Conservation (phyloP, 2,329 filamentous ascomycete species). For the Pyrenochaeta sp. region DNA sequence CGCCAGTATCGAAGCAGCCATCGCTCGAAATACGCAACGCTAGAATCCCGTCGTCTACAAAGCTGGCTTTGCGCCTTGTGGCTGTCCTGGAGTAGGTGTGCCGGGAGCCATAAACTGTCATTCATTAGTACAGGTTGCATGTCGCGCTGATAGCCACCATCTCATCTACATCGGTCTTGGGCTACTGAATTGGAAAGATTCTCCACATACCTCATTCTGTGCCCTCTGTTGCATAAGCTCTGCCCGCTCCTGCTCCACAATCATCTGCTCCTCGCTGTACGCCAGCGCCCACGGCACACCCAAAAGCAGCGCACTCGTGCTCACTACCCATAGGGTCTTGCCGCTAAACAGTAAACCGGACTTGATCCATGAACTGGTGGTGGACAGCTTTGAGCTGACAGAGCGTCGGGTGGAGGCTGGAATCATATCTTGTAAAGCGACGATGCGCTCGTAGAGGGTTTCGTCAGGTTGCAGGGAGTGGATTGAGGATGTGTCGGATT, state of each 20-base stretch:
- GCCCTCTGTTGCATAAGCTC: conserved; percentile 94
- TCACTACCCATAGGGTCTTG: conserved; percentile 89
- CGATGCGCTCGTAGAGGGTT: conserved; percentile 68
- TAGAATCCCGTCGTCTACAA: conserved; percentile 32
- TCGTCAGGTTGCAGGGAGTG: conserved; percentile 54
- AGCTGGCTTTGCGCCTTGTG: conserved; percentile 44
- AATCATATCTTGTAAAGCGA: conserved; percentile 81
- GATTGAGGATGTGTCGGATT: conserved; percentile 77
- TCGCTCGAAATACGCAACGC: not conserved
- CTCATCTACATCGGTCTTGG: conserved; percentile 15
- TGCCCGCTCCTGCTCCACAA: conserved; percentile 97
- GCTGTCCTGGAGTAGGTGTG: conserved; percentile 27
- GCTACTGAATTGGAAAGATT: not conserved
- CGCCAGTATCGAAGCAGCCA: conserved; percentile 4
- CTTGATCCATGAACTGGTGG: conserved; percentile 66
- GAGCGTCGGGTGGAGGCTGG: conserved; percentile 78
- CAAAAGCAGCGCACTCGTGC: conserved; percentile 86
- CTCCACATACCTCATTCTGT: conserved; percentile 67
- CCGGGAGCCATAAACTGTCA: conserved; percentile 47
- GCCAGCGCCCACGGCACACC: conserved; percentile 94
- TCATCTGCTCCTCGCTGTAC: conserved; percentile 94
- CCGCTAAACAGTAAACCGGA: conserved; percentile 75
- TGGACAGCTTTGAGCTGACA: conserved; percentile 54
- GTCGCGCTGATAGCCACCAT: no score
- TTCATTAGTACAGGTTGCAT: no score